Percentiles rank a stretch among this genome's conserved stretches.
These are phyloP conservation scores for Aspergillus nanangensis DNA, from an alignment of 495 filamentous ascomycete species.

Conservation along the genomic window DNA sequence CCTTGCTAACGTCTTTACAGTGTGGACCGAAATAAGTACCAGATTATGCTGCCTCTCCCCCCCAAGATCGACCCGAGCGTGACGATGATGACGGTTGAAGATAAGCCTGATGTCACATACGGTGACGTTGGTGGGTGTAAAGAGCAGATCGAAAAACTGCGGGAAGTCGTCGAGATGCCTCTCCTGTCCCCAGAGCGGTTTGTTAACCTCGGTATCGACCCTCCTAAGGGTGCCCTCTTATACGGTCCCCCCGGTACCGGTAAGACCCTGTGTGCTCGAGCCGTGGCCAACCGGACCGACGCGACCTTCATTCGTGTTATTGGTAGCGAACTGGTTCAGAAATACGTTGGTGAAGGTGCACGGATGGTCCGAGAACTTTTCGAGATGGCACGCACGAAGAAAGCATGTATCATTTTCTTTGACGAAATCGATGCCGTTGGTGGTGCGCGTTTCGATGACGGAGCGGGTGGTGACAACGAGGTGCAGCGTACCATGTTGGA, in stretches of 20 bases:
- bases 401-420: constrained; percentile 99
- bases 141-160: constrained; percentile 97
- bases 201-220: constrained; percentile 95
- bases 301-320: constrained; percentile 99
- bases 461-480: constrained; percentile 96
- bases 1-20: constrained; percentile 34
- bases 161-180: constrained; percentile 98
- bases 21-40: constrained; percentile 98
- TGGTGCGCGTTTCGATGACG: constrained; percentile 97
- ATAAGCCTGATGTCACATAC: constrained; percentile 98
- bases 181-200: constrained; percentile 94
- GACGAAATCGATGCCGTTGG: constrained; percentile 98
- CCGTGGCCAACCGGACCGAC: constrained; percentile 95
- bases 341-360: constrained; percentile 97
- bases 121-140: constrained; percentile 99
- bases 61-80: constrained; percentile 99
- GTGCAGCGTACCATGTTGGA: constrained; percentile 99
- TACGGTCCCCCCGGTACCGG: constrained; percentile 97
- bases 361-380: constrained; percentile 98
- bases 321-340: constrained; percentile 94
- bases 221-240: constrained; percentile 92
- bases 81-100: constrained; percentile 99
- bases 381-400: constrained; percentile 99
- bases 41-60: constrained; percentile 94
- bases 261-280: constrained; percentile 96